Evolutionary conservation across 163 green algal species (phyloP), one percentile per base, ranked within the genome.

Genomic region (Chlamydomonas reinhardtii): DNA sequence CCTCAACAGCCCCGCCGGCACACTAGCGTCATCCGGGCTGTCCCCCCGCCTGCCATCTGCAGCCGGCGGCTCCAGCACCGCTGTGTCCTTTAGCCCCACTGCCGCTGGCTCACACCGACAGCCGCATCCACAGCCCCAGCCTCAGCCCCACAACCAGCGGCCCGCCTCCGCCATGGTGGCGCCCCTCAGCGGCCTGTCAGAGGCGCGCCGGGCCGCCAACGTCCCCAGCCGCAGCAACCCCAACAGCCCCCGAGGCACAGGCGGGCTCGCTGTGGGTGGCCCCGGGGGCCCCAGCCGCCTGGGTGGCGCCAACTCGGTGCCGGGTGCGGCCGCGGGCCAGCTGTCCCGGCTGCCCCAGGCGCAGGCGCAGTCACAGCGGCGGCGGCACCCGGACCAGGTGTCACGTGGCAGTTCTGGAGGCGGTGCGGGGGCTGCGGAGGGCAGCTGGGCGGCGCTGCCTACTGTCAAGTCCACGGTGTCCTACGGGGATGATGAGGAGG

Each of bases 371-470:
- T 39, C 48, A 27, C 76, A 84, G 76, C 64, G 64, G 64, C 64
- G 64, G 39, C 64, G 64, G 16, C 76, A 74, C 39, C 76, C 76
- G 0, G 35, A 83, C 39, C 52, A 74, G 37, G 61, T 83, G 37
- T 25, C 56, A 3, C 74, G 32, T 2, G 24, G 56, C 31, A 72
- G 56, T 25, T 34, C 35, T 29, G 61, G 61, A 35, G 73, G 62
- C 48, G 48, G 48, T 17, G 34, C 65, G n/a, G 65, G n/a, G n/a
- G 65, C 14, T 56, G 48, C 1, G 43, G 43, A 11, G 14, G 48
- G 48, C 48, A 19, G 12, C 48, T 56, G 48, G 48, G 48, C 48
- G 48, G 48, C 48, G 39, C 39, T 48, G 39, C 39, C 39, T 8
- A 48, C 56, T 2, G 19, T 64, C 19, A 22, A 64, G 56, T 25